Evolutionary conservation across 2,329 filamentous ascomycete species (phyloP), one percentile per base, ranked within the genome.

Genomic region (Colletotrichum godetiae): DNA sequence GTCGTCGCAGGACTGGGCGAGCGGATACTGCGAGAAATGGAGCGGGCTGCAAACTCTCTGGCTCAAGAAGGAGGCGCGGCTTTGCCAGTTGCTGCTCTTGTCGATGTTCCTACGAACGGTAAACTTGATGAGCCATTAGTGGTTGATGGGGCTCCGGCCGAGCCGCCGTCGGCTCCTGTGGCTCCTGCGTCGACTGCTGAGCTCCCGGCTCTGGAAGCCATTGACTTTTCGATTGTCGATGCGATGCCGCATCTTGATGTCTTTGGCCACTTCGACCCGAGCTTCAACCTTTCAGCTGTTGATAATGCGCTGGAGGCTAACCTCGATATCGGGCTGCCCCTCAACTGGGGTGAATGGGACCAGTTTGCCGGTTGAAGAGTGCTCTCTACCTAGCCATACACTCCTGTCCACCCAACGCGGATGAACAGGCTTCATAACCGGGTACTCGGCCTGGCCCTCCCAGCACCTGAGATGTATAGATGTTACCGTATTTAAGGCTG

Each of bases 1-100:
- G 86, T 90, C 2, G 88, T 90, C 31, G 87, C 87, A 0, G 84
- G 85, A 0, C 83, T 91, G 22, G 89, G 89, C 2, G 87, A 90
- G 72, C 82, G 88, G 10, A 88, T 91, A 0, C 77, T 90, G 52
- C 83, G 83, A 60, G 88, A 90, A 76, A 89, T 91, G 86, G 87
- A 88, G 76, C 85, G 88, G 57, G 86, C 88, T 0, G 87, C 86
- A 0, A 86, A 82, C 4, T 85, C 83, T 0, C 78, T 89, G n/a
- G 74, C 67, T 4, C 66, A 70, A n/a, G 74, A 68, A 15, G 68
- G 62, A 0, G 68, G 52, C 22, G 57, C 67, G n/a, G 42, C 68
- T 12, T n/a, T 49, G 15, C 65, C 37, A 19, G 53, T 64, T 1
- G 69, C 37, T 19, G 37, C 74, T 3, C 33, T 73, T 4, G 57